A percentile compares a stretch with the other conserved stretches of the same genome.
phyloP scores from a whole-genome alignment of 306 rosid genomes.

The Cicer yamashitae region DNA sequence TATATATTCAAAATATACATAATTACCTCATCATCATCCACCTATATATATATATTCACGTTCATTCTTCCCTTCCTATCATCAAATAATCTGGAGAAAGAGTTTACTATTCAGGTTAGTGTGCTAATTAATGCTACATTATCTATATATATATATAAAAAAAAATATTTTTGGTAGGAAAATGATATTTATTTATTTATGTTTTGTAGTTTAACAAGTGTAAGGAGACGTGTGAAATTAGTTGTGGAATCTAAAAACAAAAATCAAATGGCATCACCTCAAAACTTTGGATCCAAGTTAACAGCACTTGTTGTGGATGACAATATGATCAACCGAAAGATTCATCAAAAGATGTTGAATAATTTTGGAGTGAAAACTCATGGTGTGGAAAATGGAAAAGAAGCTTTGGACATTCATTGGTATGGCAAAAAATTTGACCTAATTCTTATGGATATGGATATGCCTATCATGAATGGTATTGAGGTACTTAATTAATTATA shows the following conservation, averaged over 20 bases:
- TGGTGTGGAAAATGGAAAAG: slow-evolving; percentile 71
- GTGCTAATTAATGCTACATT: slow-evolving; percentile 25
- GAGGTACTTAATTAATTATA: slow-evolving; percentile 53
- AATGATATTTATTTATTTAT: neutral
- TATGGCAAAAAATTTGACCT: slow-evolving; percentile 69
- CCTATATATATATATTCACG: slow-evolving; percentile 15
- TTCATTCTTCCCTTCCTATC: slow-evolving; percentile 23
- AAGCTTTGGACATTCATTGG: slow-evolving; percentile 72
- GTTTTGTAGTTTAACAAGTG: neutral
- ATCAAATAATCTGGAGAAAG: slow-evolving; percentile 22
- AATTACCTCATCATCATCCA: neutral
- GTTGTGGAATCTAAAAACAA: slow-evolving; percentile 31
- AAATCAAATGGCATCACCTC: slow-evolving; percentile 15
- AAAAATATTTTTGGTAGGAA: neutral
- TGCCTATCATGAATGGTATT: slow-evolving; percentile 91
- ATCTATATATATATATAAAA: neutral
- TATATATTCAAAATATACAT: neutral
- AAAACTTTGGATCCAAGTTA: slow-evolving; percentile 24
- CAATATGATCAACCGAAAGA: slow-evolving; percentile 45
- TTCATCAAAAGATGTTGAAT: slow-evolving; percentile 61
- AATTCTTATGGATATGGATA: slow-evolving; percentile 87
- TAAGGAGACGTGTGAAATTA: neutral
- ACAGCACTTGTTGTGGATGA: slow-evolving; percentile 85
- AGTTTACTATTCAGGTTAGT: slow-evolving; percentile 48
- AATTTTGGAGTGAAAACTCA: slow-evolving; percentile 59